Conservation (phyloP, 2,329 filamentous ascomycete genomes). For the Trichophyton equinum region DNA sequence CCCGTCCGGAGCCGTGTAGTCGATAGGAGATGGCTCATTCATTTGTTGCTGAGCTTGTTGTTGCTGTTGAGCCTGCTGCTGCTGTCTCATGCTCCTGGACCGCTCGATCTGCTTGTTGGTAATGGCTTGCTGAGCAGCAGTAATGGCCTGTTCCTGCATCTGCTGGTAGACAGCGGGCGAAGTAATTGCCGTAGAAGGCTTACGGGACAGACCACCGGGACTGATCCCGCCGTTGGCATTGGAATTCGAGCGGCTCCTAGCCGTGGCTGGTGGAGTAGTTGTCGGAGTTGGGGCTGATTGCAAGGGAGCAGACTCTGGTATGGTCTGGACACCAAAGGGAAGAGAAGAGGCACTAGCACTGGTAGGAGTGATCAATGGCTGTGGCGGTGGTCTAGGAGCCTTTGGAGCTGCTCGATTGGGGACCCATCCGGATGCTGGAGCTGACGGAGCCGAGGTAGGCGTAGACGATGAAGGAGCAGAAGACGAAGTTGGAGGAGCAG, state of each 20-base stretch:
- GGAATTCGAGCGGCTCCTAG: conserved; percentile 58
- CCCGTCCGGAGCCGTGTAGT: not conserved
- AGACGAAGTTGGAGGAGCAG: conserved; percentile 27
- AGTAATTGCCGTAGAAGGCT: conserved; percentile 24
- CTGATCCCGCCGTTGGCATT: conserved; percentile 35
- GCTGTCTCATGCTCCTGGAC: conserved; percentile 59
- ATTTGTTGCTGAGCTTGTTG: conserved; percentile 14
- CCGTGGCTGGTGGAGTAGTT: conserved; percentile 24
- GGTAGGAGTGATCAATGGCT: conserved; percentile 40
- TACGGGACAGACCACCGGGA: conserved; percentile 20
- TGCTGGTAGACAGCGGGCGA: conserved; percentile 41
- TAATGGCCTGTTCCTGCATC: conserved; percentile 76
- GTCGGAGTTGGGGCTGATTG: conserved; percentile 11
- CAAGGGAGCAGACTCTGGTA: conserved; percentile 45
- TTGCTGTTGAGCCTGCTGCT: conserved; percentile 35
- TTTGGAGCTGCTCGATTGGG: conserved; percentile 77
- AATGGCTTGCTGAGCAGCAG: conserved; percentile 66
- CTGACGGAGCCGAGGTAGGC: too few relatives aligned
- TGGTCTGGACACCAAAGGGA: conserved; percentile 37
- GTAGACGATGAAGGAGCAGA: too few relatives aligned
- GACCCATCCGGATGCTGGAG: conserved; percentile 45
- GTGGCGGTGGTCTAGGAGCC: conserved; percentile 50
- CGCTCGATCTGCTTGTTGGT: conserved; percentile 55
- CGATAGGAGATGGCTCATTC: not conserved
- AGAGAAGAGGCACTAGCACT: conserved; percentile 33